A percentile compares a stretch with the other conserved stretches of the same genome.
Conservation (phyloP, 805 yeast species). For the Cyberlindnera euphorbiae region DNA sequence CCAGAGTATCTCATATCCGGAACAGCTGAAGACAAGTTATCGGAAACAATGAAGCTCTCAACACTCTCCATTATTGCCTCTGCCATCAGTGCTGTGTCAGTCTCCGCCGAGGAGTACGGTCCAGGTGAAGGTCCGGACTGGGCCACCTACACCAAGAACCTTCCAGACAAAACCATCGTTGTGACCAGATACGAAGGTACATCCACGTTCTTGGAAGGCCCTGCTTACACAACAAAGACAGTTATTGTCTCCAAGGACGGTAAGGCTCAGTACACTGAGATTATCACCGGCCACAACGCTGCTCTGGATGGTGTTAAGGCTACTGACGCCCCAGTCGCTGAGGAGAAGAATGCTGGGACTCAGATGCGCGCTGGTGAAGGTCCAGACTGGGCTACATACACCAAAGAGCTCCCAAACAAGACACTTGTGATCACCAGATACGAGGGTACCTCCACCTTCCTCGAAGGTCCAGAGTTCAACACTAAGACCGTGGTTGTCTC, state of each 20-base stretch:
- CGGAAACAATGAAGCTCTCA: conserved; percentile 1
- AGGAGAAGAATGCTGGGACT: not conserved
- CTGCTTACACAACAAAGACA: conserved; percentile 3
- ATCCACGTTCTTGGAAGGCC: conserved; percentile 1
- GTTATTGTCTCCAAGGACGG: conserved; percentile 5
- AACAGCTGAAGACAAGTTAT: too few species aligned
- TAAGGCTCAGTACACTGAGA: conserved; percentile 5
- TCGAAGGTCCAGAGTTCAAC: not conserved
- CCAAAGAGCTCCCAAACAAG: not conserved
- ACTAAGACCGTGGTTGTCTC: conserved; percentile 1
- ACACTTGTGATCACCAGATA: conserved; percentile 1
- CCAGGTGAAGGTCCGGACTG: conserved; percentile 16
- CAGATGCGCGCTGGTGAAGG: too few species aligned
- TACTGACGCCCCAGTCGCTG: not conserved
- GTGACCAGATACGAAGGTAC: conserved; percentile 8
- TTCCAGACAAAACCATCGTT: conserved; percentile 1
- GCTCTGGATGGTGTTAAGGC: not conserved
- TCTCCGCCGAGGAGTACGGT: too few species aligned
- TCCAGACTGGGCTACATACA: conserved; percentile 8
- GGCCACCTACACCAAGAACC: conserved; percentile 9
- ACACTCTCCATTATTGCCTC: conserved; percentile 1
- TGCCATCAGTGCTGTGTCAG: too few species aligned
- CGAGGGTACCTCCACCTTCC: not conserved
- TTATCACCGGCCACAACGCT: conserved; percentile 2
- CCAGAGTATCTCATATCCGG: too few species aligned